Conservation (phyloP, 768 basidiomycete genomes). For the Daedalea quercina region DNA sequence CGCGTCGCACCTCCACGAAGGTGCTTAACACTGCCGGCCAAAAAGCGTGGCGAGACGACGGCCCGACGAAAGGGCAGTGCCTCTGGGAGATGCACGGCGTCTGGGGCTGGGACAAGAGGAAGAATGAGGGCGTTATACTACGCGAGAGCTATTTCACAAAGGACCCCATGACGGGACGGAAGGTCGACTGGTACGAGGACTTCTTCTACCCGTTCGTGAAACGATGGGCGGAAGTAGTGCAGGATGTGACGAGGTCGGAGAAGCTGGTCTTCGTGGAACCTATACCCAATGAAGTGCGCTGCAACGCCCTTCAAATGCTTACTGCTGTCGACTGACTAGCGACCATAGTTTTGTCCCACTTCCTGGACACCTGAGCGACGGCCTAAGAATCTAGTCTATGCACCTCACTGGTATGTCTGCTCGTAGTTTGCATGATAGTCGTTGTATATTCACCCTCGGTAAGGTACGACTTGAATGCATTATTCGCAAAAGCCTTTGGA, state of each 20-base stretch:
- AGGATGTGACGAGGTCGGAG: conserved; percentile 36
- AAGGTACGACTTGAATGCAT: conserved; percentile 88
- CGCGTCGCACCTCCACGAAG: conserved; percentile 49
- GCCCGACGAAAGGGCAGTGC: conserved; percentile 67
- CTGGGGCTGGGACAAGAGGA: conserved; percentile 78
- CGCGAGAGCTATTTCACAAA: conserved; percentile 80
- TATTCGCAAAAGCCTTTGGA: conserved; percentile 81
- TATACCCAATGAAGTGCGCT: conserved; percentile 84
- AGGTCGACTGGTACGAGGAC: conserved; percentile 82
- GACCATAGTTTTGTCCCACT: conserved; percentile 63
- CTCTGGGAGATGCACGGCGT: conserved; percentile 91
- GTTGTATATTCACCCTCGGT: conserved; percentile 21
- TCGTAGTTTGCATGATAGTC: no score
- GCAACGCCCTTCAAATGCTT: neutral
- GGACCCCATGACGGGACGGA: conserved; percentile 55
- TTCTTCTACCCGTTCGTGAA: conserved; percentile 76
- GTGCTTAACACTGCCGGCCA: conserved; percentile 54
- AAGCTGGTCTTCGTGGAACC: conserved; percentile 75
- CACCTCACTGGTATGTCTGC: conserved; percentile 61
- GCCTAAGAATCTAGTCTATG: conserved; percentile 57
- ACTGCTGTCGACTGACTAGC: neutral
- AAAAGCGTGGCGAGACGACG: conserved; percentile 67
- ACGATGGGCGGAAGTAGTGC: conserved; percentile 59
- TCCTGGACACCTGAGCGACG: conserved; percentile 67
- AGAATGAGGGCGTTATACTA: conserved; percentile 64